These are phyloP conservation scores for Solanum okadae DNA, from an alignment of 257 asterid species.

Conservation along the genomic window DNA sequence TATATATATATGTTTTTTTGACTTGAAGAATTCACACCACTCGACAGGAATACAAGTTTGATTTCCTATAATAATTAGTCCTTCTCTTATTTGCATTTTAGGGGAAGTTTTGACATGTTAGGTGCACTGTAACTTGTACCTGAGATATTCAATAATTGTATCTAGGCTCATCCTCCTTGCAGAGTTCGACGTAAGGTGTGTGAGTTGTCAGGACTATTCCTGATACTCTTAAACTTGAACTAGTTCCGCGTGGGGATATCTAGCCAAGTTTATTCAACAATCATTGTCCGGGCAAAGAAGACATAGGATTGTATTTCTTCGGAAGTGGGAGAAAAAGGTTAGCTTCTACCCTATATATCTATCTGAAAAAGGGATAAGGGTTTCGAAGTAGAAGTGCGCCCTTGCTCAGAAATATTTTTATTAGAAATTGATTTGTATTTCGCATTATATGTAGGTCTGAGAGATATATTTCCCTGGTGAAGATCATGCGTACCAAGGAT, in stretches of 20 bases:
- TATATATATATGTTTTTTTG: background rate
- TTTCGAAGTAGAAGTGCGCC: background rate
- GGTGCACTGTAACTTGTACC: background rate
- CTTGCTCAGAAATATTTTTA: background rate
- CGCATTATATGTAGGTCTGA: conserved; percentile 21
- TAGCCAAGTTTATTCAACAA: conserved; percentile 28
- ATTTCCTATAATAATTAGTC: background rate
- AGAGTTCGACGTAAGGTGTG: conserved; percentile 25
- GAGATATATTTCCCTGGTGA: conserved; percentile 30
- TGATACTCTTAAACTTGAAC: conserved; percentile 32
- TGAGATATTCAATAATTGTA: conserved; percentile 10
- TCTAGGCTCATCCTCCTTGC: conserved; percentile 50
- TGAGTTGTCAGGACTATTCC: conserved; percentile 46
- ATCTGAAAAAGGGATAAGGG: background rate
- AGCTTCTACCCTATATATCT: background rate
- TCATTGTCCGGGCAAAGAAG: conserved; percentile 20
- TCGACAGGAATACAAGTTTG: background rate
- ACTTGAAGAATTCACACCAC: background rate
- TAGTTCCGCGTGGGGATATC: conserved; percentile 23
- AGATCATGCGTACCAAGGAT: conserved; percentile 16
- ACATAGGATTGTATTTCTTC: conserved; percentile 52
- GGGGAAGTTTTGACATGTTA: conserved; percentile 48
- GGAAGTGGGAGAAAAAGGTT: conserved; percentile 41
- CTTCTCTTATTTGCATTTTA: conserved; percentile 5
- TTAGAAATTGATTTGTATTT: background rate